Evolutionary conservation across 371 early-diverging fungal species (phyloP).

Genomic region (Syncephalastrum monosporum): DNA sequence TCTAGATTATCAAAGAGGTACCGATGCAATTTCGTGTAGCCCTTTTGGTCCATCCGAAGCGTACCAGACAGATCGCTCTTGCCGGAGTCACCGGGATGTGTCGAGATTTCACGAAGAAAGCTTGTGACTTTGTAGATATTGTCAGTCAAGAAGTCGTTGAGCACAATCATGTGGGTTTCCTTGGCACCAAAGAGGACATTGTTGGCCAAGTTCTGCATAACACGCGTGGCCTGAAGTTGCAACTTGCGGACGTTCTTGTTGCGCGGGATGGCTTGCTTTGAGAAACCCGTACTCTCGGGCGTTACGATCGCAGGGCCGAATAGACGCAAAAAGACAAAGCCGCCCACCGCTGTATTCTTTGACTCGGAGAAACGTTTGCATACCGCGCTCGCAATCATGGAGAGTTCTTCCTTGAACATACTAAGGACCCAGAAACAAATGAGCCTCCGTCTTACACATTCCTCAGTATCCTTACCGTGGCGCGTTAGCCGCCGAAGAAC

Average conservation of each 20-base stretch:
- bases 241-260: conserved; percentile 66
- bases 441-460: not conserved
- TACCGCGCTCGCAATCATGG: conserved; percentile 75
- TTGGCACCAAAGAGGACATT: conserved; percentile 91
- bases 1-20: conserved; percentile 71
- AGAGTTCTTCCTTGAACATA: conserved; percentile 75
- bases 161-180: conserved; percentile 85
- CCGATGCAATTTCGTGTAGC: conserved; percentile 59
- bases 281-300: conserved; percentile 66
- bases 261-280: conserved; percentile 32
- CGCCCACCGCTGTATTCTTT: conserved; percentile 84
- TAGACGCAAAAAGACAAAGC: conserved; percentile 92
- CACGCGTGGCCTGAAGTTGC: conserved; percentile 86
- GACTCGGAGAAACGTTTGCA: conserved; percentile 82
- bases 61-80: conserved; percentile 4
- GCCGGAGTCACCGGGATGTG: not conserved
- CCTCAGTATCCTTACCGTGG: conserved; percentile 47
- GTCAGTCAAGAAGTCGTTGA: conserved; percentile 80
- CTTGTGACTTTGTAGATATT: conserved; percentile 67
- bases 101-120: conserved; percentile 57
- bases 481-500: conserved; percentile 62
- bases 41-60: conserved; percentile 50
- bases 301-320: conserved; percentile 92
- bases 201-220: conserved; percentile 93
- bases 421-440: conserved; percentile 16